Conservation (phyloP, 495 filamentous ascomycete genomes). For the Letharia columbiana region DNA sequence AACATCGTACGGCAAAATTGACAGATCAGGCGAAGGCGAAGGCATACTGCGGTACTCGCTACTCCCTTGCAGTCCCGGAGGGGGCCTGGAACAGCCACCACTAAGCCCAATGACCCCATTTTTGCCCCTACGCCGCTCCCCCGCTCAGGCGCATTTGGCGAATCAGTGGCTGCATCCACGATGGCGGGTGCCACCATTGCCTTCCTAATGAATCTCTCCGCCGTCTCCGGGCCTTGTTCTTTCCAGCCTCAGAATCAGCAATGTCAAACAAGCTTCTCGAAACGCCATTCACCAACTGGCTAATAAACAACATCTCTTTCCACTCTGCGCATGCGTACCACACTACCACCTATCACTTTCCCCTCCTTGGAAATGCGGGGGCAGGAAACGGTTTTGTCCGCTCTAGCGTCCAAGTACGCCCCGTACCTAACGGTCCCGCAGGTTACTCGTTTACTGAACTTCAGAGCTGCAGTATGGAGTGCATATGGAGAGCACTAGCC, state of each 20-base stretch:
- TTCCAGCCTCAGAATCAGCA: too few species aligned
- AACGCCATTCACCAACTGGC: background rate
- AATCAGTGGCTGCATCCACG: conserved; percentile 2
- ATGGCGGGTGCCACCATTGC: background rate
- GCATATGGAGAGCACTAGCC: background rate
- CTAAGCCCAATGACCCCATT: background rate
- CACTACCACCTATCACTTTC: background rate
- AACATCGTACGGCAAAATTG: background rate
- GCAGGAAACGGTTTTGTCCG: background rate
- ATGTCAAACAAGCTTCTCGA: too few species aligned
- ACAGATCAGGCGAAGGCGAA: conserved; percentile 1
- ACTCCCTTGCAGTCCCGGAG: too few species aligned
- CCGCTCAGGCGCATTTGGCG: conserved; percentile 2
- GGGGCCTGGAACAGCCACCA: background rate
- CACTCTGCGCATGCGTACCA: background rate
- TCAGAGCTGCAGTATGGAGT: background rate
- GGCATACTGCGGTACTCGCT: too few species aligned
- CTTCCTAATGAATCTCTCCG: background rate
- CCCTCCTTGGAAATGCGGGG: background rate
- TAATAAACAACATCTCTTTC: background rate
- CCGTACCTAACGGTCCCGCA: background rate
- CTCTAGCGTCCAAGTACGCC: background rate
- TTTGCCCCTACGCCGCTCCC: background rate
- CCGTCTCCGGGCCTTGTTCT: background rate
- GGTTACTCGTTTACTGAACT: background rate